phyloP scores from a whole-genome alignment of 306 rosid genomes.

The Datisca glomerata region DNA sequence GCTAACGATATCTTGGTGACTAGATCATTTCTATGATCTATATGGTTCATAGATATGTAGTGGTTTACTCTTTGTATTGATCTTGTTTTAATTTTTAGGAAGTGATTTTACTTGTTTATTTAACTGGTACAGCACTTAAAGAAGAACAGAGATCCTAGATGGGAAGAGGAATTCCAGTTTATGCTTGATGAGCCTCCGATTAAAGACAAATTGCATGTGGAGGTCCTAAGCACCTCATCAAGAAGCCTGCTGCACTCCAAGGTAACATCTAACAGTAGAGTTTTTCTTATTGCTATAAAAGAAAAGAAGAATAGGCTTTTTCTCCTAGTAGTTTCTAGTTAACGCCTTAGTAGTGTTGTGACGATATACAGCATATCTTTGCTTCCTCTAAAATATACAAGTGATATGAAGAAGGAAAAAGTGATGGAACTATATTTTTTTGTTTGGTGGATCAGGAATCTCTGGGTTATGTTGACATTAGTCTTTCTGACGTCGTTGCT shows the following conservation, averaged over 20 bases:
- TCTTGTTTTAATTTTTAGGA: too few species aligned
- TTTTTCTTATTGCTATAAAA: too few species aligned
- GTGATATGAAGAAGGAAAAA: too few species aligned
- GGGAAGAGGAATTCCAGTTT: slow-evolving; percentile 81
- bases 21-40: too few species aligned
- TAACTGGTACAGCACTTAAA: slow-evolving; percentile 34
- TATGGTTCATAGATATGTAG: too few species aligned
- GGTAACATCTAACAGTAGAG: slow-evolving; percentile 28
- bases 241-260: slow-evolving; percentile 58
- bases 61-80: too few species aligned
- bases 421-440: too few species aligned
- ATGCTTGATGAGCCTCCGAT: slow-evolving; percentile 64
- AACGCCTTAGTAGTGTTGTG: too few species aligned
- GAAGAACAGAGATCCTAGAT: slow-evolving; percentile 82
- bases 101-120: too few species aligned
- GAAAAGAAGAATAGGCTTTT: background rate
- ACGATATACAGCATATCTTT: too few species aligned
- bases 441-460: slow-evolving; percentile 55
- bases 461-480: slow-evolving; percentile 59
- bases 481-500: slow-evolving; percentile 54
- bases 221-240: slow-evolving; percentile 75
- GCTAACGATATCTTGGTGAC: too few species aligned
- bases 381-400: too few species aligned
- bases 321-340: background rate
- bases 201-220: slow-evolving; percentile 61